These are phyloP conservation scores for Boeremia lycopersici DNA, from an alignment of 2,329 filamentous ascomycete species.

Conservation along the genomic window DNA sequence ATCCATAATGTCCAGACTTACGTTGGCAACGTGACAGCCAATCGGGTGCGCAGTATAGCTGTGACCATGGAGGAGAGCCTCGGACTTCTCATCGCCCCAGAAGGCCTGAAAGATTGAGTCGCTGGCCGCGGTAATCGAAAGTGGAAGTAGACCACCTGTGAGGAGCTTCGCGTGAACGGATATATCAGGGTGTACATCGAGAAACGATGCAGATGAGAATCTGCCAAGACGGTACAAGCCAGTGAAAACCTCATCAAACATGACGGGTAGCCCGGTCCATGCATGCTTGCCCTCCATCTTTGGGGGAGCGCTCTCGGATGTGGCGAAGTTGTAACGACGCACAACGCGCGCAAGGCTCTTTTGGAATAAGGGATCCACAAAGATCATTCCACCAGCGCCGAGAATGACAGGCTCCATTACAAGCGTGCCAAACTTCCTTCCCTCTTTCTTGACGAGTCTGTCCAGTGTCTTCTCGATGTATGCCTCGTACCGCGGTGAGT, in stretches of 20 bases:
- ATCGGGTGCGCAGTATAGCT: conserved; percentile 86
- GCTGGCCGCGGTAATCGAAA: conserved; percentile 77
- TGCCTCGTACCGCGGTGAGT: conserved; percentile 57
- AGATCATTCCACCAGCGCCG: conserved; percentile 82
- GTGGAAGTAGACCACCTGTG: conserved; percentile 78
- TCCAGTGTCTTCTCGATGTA: conserved; percentile 65
- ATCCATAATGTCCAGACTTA: conserved; percentile 65
- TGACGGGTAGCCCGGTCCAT: conserved; percentile 77
- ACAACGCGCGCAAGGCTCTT: conserved; percentile 70
- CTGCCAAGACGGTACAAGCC: conserved; percentile 81
- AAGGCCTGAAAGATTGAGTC: conserved; percentile 76
- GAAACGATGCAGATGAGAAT: conserved; percentile 71
- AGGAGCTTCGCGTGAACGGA: conserved; percentile 83
- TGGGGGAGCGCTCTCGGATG: conserved; percentile 5
- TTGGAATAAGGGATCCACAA: conserved; percentile 86
- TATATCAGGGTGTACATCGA: conserved; percentile 73
- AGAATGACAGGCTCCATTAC: conserved; percentile 82
- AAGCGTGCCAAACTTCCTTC: conserved; percentile 74
- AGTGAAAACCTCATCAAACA: conserved; percentile 89
- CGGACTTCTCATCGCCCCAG: conserved; percentile 72
- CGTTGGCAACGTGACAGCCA: conserved; percentile 78
- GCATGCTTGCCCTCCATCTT: conserved; percentile 21
- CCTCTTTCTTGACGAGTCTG: conserved; percentile 59
- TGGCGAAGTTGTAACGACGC: conserved; percentile 64
- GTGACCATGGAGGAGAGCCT: conserved; percentile 81